Evolutionary conservation across 441 rosid genomes (phyloP).

Genomic region (Populus hybrid): DNA sequence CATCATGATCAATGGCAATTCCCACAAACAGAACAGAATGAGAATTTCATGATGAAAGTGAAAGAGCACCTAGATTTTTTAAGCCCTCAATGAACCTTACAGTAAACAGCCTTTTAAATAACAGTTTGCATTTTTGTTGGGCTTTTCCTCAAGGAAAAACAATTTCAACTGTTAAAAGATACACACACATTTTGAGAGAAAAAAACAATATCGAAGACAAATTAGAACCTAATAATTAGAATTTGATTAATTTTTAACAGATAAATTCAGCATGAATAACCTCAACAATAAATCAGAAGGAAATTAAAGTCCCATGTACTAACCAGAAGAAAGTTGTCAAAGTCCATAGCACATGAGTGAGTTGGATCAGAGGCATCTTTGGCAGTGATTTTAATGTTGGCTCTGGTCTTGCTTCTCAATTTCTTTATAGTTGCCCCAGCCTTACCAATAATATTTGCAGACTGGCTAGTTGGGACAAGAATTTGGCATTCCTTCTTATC

Average conservation of each 20-base stretch:
- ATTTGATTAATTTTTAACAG: not conserved
- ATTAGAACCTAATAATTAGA: not conserved
- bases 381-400: conserved; percentile 59
- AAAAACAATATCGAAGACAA: not conserved
- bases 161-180: not conserved
- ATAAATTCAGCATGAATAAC: not conserved
- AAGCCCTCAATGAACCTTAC: not conserved
- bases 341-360: conserved; percentile 92
- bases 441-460: conserved; percentile 91
- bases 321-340: conserved; percentile 82
- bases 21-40: not conserved
- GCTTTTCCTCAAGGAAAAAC: not conserved
- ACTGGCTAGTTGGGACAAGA: conserved; percentile 92
- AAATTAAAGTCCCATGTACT: conserved; percentile 20
- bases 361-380: conserved; percentile 83
- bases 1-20: not conserved
- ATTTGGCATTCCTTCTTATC: conserved; percentile 75
- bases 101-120: not conserved
- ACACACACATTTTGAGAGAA: not conserved
- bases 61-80: not conserved
- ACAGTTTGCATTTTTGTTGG: not conserved
- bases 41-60: not conserved
- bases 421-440: conserved; percentile 76
- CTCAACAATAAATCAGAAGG: not conserved
- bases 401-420: conserved; percentile 69